Base-by-base conservation (phyloP, 2,329 filamentous ascomycete genomes). In the Massarina eburnea region DNA sequence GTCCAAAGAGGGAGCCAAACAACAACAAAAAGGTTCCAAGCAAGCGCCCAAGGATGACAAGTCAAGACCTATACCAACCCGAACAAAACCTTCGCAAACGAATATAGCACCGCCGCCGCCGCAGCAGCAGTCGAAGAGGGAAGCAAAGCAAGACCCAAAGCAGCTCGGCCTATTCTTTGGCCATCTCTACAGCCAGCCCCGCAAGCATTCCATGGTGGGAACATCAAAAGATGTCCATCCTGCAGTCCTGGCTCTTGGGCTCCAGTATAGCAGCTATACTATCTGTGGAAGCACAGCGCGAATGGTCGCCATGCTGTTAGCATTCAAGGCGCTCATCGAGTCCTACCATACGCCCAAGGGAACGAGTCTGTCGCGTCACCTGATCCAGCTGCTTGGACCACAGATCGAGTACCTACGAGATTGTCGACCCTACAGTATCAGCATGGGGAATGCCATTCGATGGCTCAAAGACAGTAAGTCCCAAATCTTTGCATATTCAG, bases 391-490 rank as follows among this genome's bases (percentile, higher is more conserved):
- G 54, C 83, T 99, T 48, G 94, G 91, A 62, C 89, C 91, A 29
- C 94, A 99, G 72, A 96, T 99, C 64, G 91, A 95, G 55, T 96
- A 95, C 66, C 81, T 99, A 49, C 89, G 89, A 49, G 90, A 90
- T 57, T 96, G 91, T 65, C 85, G 94, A n/a, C 91, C 94, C 26
- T 88, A 99, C 73, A 95, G 89, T 56, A 94, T 96, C 71, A 90
- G 89, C 51, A 96, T 97, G 85, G 94, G 94, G 49, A 99, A 97
- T 69, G 91, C 91, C 27, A 95, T 99, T 66, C 84, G 94, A 43
- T 92, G 91, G 79, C 80, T 99, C 39, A 99, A 99, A 76, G 83
- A 96, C 38, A 49, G 59, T 64, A 55, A 55, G 55, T 32, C 17
- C 15, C 10, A 7, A 12, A 18, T 17, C 27, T 5, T 19, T 10